Base-by-base conservation (phyloP, 1,284 basidiomycete species). In the Stereum hirsutum region DNA sequence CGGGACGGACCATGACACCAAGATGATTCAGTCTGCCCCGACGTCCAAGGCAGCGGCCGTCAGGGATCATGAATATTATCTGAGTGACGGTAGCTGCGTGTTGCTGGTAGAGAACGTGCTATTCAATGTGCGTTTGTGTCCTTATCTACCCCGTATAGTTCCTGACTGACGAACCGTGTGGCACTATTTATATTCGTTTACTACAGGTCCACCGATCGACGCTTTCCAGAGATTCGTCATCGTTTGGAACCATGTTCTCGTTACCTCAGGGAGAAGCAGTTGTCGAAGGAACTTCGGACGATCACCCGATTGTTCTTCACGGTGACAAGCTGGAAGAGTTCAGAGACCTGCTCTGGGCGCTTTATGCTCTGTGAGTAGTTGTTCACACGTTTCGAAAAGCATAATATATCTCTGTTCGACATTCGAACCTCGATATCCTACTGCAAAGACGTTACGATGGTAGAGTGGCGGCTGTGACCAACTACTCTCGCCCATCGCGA, bases 171-270 rank as follows among this genome's bases (percentile, higher is more conserved):
- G 3, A 23, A 41, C 23, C n/a, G 31, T 28, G 14, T 23, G 6
- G 23, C 10, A 6, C 2, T 28, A n/a, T 27, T 36, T 10, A 39
- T 27, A n/a, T n/a, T n/a, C n/a, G n/a, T n/a, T n/a, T n/a, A n/a
- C n/a, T 43, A 20, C 52, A 85, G 81, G 74, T 85, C 7, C 81
- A 85, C 56, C 67, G 76, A 23, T 71, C 75, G 8, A 72, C 76
- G 27, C 54, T 85, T 42, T 75, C 77, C 15, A 70, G 66, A 47
- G 81, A 84, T 52, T 64, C 65, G 5, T 82, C 81, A 3, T 72
- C 72, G 33, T 85, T 85, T 52, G 58, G 66, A 24, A 62, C 71
- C 2, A 70, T 85, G 68, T 83, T 85, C 54, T 67, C 69, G 7
- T 58, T 85, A 19, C 80, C 81, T 7, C 74, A 77, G 54, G 75